Evolutionary conservation across 108 stramenopile species (phyloP), one percentile per base, ranked within the genome.

Genomic region (Cyclotella atomus): DNA sequence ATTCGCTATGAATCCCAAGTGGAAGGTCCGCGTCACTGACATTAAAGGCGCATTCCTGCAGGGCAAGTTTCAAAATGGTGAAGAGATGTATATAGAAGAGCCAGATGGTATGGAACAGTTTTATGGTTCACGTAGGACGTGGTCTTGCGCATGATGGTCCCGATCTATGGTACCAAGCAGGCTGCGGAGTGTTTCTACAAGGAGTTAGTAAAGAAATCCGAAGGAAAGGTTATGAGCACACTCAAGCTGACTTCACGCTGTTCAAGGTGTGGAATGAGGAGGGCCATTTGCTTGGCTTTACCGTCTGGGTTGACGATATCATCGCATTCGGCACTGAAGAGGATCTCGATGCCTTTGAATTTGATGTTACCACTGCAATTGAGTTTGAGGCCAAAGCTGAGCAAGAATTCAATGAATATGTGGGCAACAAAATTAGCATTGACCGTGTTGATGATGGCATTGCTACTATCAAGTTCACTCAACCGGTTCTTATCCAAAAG

Each of bases 401-500:
- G 27, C 70, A 75, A 2, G 30, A 56, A 7, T 17, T 83, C 32
- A 77, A 34, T 7, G 81, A 81, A 52, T 83, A 85, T 62, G 85
- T 85, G n/a, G 81, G 85, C 3, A 64, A 65, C 55, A 75, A 83
- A 25, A 28, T 21, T 7, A 28, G 57, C 82, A 16, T 70, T 73
- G 4, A 49, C 53, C 55, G 17, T 6, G 55, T 3, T 16, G 29
- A 32, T 15, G 19, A 50, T 16, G 38, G 33, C 0, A 47, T 21
- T 21, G 32, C 50, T 27, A 21, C 17, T 6, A 21, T 83, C n/a
- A 68, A 68, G 32, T 23, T 86, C 14, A 77, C 76, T 16, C 85
- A 86, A 70, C 78, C 82, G 49, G 85, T 86, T 1, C 17, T 81
- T 23, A 35, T 86, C 1, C 82, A 86, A 34, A 81, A 73, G 21